phyloP scores from a whole-genome alignment of 139 green algal species.

The Closterium sp. region DNA sequence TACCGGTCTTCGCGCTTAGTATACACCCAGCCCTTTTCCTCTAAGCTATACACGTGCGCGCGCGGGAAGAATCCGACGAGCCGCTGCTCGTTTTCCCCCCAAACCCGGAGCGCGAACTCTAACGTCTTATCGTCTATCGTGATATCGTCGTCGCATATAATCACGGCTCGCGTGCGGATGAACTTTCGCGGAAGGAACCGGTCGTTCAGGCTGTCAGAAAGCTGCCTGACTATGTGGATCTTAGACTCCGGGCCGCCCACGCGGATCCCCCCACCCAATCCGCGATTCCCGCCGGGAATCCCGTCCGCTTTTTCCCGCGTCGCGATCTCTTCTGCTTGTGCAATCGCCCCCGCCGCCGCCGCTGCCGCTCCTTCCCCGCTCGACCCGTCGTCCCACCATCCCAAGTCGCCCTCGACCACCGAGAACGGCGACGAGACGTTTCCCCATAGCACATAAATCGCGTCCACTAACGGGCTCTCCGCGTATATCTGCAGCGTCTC shows the following conservation, averaged over 20 bases:
- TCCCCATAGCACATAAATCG: constrained; percentile 43
- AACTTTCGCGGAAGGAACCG: constrained; percentile 43
- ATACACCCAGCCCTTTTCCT: constrained; percentile 11
- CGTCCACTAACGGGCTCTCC: constrained; percentile 34
- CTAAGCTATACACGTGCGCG: constrained; percentile 29
- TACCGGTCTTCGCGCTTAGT: constrained; percentile 46
- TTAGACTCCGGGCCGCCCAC: neutral
- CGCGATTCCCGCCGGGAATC: neutral
- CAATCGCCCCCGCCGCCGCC: neutral
- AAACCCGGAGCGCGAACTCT: constrained; percentile 25
- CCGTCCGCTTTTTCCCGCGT: neutral
- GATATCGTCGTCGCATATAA: constrained; percentile 49
- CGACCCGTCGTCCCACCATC: neutral
- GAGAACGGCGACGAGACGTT: constrained; percentile 21
- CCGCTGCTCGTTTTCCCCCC: constrained; percentile 37
- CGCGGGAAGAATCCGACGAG: constrained; percentile 46
- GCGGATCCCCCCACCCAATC: neutral
- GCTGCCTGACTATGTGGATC: constrained; percentile 34
- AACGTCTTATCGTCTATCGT: constrained; percentile 27
- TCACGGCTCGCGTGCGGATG: constrained; percentile 32
- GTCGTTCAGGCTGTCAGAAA: constrained; percentile 44
- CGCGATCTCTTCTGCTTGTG: neutral
- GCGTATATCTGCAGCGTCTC: constrained; percentile 37
- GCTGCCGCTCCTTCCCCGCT: neutral
- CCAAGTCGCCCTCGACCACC: neutral